phyloP scores from a whole-genome alignment of 228 moss, liverwort and hornwort genomes.

The Sphagnum fallax region DNA sequence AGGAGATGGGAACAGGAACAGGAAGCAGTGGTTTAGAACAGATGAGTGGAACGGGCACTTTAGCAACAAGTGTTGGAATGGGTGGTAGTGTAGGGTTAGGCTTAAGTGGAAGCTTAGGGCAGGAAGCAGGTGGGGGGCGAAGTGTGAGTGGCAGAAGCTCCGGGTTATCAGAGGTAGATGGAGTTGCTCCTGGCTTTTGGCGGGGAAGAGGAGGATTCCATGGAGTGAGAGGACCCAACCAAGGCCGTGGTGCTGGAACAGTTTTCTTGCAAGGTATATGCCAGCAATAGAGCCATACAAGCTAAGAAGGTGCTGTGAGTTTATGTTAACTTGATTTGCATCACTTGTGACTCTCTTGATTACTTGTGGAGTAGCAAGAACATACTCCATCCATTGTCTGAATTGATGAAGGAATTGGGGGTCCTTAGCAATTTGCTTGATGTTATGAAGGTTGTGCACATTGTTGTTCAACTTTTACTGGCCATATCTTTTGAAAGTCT shows the following conservation, averaged over 20 bases:
- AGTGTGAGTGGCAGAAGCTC: conserved; percentile 9
- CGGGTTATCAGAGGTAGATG: conserved; percentile 7
- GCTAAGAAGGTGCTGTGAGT: too few relatives aligned
- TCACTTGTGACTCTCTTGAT: too few relatives aligned
- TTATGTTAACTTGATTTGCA: too few relatives aligned
- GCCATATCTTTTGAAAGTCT: too few relatives aligned
- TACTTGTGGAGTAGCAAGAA: too few relatives aligned
- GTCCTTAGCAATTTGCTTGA: too few relatives aligned
- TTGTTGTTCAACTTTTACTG: too few relatives aligned
- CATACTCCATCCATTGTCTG: too few relatives aligned
- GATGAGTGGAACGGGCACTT: conserved; percentile 3
- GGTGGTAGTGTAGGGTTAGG: conserved; percentile 2
- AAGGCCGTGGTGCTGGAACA: conserved; percentile 4
- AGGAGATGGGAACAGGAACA: not conserved
- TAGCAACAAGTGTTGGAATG: conserved; percentile 6
- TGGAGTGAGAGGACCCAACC: conserved; percentile 1
- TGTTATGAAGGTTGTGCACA: too few relatives aligned
- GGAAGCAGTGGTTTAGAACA: conserved; percentile 6
- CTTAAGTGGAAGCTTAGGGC: not conserved
- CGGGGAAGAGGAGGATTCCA: conserved; percentile 1
- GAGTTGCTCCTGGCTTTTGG: conserved; percentile 3
- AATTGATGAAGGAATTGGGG: too few relatives aligned
- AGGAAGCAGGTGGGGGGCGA: conserved; percentile 1
- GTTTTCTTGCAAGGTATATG: conserved; percentile 2
- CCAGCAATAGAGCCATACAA: not conserved